Evolutionary conservation across 2,329 filamentous ascomycete genomes (phyloP), one percentile per base, ranked within the genome.

Genomic region (Lachnellula arida): DNA sequence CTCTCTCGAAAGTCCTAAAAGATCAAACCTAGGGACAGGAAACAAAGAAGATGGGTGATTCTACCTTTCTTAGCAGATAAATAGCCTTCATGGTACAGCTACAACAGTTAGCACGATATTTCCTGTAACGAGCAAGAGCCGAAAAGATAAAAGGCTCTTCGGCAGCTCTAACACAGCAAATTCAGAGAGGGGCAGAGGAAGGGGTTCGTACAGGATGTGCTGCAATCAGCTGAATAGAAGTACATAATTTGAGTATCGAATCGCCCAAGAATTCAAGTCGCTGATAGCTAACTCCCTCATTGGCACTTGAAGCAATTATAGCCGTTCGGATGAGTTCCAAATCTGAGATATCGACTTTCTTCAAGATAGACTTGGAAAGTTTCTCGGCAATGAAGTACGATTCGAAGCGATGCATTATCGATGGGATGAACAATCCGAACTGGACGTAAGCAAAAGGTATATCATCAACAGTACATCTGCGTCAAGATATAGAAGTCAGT

Each of bases 261-360:
- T 97, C 93, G 0, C 94, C 94, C 0, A 97, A 74, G 63, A 95
- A 95, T 68, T 97, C 94, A 0, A 96, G 75, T 2, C 88, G 78
- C 65, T 97, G 88, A 67, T 97, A 97, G 61, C 96, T 81, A 0
- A 77, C 78, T 1, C 74, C 69, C 48, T 85, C 83, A 2, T 71
- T 67, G 0, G 89, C 84, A 1, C 76, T 77, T 0, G 85, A 81
- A 0, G 89, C 76, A 50, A 81, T 88, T 49, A 95, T 86, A 1
- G 92, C 91, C 9, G 82, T 85, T 1, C 84, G 68, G 0, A 95
- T 67, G 35, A 87, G 73, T 0, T 74, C 71, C 3, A 82, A 60
- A 60, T 87, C 71, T 0, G 70, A 69, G 37, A 93, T 79, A 0
- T 69, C 66, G 1, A 91, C 71, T 1, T 74, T 68, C 14, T 69